Conservation (phyloP, 371 early-diverging fungal genomes). For the Nematocida major region DNA sequence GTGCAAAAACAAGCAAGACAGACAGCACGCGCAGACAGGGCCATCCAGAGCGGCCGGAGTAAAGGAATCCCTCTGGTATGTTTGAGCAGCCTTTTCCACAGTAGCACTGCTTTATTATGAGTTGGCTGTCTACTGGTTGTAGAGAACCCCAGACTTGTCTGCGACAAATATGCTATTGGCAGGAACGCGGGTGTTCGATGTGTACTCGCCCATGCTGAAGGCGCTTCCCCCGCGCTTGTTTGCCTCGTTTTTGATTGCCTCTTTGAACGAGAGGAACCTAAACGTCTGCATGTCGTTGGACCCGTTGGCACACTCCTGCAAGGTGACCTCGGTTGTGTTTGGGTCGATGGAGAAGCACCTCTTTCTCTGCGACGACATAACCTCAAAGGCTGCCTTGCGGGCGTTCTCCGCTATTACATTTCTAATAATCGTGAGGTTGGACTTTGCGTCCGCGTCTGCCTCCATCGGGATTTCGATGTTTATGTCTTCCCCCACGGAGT, state of each 20-base stretch:
- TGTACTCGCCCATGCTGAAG: conserved; percentile 14
- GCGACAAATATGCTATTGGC: neutral
- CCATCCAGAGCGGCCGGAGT: neutral
- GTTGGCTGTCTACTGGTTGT: neutral
- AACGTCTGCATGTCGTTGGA: conserved; percentile 31
- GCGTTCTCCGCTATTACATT: conserved; percentile 22
- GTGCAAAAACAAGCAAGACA: too few relatives aligned
- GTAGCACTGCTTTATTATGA: neutral
- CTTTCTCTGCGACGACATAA: conserved; percentile 1
- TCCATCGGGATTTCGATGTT: conserved; percentile 24
- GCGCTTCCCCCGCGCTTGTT: neutral
- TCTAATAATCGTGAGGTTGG: conserved; percentile 1
- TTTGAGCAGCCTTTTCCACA: neutral
- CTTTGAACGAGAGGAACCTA: conserved; percentile 4
- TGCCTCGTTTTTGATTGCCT: conserved; percentile 11
- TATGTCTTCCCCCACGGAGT: conserved; percentile 29
- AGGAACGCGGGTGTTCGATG: neutral
- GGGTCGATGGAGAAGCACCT: conserved; percentile 24
- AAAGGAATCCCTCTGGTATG: neutral
- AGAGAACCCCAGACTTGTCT: conserved; percentile 8
- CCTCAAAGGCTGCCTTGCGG: conserved; percentile 2
- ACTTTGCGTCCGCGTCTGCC: neutral
- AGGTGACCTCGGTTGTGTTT: neutral
- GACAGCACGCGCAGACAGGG: too few relatives aligned
- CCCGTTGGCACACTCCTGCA: conserved; percentile 16